A percentile compares a stretch with the other conserved stretches of the same genome.
These are phyloP conservation scores for Nigrospora osmanthi DNA, from an alignment of 2,329 filamentous ascomycete genomes.

Conservation along the genomic window DNA sequence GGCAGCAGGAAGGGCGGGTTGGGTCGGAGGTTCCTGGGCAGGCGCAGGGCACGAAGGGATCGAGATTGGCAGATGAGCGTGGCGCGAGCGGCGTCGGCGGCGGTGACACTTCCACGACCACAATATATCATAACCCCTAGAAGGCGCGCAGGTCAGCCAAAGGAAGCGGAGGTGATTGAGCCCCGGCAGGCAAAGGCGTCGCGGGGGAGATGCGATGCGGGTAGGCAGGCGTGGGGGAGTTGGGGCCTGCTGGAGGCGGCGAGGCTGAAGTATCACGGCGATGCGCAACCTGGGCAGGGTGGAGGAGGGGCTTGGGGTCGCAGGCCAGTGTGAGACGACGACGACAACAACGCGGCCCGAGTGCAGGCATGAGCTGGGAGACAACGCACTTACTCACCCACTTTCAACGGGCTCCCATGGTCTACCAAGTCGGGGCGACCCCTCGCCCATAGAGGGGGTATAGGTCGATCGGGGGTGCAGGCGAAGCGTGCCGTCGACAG, in stretches of 20 bases:
- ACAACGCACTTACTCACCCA: constrained; percentile 12
- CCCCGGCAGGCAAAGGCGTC: too few relatives aligned
- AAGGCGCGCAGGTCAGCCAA: too few relatives aligned
- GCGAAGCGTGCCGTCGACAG: not conserved
- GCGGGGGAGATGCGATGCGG: too few relatives aligned
- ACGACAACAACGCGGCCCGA: not conserved
- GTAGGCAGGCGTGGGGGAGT: too few relatives aligned
- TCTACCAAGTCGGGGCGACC: constrained; percentile 12
- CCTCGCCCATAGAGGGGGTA: constrained; percentile 17
- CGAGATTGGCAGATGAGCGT: not conserved
- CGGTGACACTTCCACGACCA: too few relatives aligned
- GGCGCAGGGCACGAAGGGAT: not conserved
- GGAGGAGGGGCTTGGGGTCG: not conserved
- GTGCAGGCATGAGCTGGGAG: not conserved
- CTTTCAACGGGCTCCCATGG: constrained; percentile 23
- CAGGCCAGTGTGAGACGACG: not conserved
- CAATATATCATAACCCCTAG: too few relatives aligned
- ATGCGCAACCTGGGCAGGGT: not conserved
- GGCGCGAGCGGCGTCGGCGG: too few relatives aligned
- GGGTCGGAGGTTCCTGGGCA: too few relatives aligned
- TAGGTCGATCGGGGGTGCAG: not conserved
- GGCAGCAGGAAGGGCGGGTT: too few relatives aligned
- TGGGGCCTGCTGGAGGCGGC: too few relatives aligned
- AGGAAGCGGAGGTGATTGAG: too few relatives aligned
- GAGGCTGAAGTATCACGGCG: too few relatives aligned